These are phyloP conservation scores for Jamesozyma piceae DNA, from an alignment of 805 yeast species.

Conservation along the genomic window DNA sequence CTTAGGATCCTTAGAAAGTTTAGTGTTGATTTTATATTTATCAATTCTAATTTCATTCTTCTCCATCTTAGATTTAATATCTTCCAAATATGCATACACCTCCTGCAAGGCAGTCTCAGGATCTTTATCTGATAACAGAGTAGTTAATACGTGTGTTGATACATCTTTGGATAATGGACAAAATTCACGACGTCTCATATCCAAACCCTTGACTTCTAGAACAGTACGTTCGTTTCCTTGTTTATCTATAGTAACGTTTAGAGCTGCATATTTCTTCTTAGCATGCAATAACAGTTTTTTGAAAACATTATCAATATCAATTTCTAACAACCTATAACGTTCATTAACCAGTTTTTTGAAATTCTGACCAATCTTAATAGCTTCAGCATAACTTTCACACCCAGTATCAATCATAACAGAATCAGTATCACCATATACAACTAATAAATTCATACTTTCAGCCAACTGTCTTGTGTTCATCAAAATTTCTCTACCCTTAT, in stretches of 20 bases:
- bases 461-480: slow-evolving; percentile 90
- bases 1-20: slow-evolving; percentile 78
- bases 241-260: slow-evolving; percentile 46
- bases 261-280: slow-evolving; percentile 96
- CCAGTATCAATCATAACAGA: slow-evolving; percentile 97
- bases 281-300: slow-evolving; percentile 76
- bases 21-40: slow-evolving; percentile 74
- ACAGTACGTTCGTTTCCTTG: slow-evolving; percentile 47
- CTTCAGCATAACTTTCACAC: slow-evolving; percentile 56
- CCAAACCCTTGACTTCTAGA: slow-evolving; percentile 91
- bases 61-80: slow-evolving; percentile 47
- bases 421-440: slow-evolving; percentile 97
- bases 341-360: slow-evolving; percentile 83
- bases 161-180: slow-evolving; percentile 88
- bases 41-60: slow-evolving; percentile 53
- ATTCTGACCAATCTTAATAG: slow-evolving; percentile 71
- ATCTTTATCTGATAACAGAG: slow-evolving; percentile 62
- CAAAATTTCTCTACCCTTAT: slow-evolving; percentile 89
- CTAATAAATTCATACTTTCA: slow-evolving; percentile 70
- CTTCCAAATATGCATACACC: slow-evolving; percentile 63
- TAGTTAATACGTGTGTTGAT: slow-evolving; percentile 63
- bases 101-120: slow-evolving; percentile 66
- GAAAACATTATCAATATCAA: slow-evolving; percentile 91
- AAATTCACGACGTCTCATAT: slow-evolving; percentile 93
- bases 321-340: slow-evolving; percentile 76